A percentile compares a stretch with the other conserved stretches of the same genome.
Evolutionary conservation across 2,329 filamentous ascomycete species (phyloP).

Genomic region (Neonectria punicea): DNA sequence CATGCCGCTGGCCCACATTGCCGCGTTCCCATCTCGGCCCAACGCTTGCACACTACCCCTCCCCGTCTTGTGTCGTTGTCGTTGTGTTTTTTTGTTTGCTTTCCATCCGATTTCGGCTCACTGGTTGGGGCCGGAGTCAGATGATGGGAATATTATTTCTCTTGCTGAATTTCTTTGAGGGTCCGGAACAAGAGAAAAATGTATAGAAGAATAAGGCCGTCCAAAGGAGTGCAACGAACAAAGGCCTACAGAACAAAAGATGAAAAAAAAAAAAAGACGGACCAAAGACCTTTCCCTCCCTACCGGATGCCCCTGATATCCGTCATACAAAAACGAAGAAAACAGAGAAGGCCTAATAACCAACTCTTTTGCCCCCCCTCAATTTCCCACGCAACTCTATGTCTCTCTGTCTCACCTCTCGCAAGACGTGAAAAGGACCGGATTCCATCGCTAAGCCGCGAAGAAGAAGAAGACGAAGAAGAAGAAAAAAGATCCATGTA

Average conservation of each 20-base stretch:
- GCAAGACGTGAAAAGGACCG: constrained; percentile 7
- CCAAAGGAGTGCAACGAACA: constrained; percentile 20
- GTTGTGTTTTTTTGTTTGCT: neutral
- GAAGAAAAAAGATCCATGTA: neutral
- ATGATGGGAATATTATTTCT: constrained; percentile 3
- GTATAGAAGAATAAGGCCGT: neutral
- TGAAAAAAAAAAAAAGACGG: constrained; percentile 7
- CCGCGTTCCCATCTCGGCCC: constrained; percentile 10
- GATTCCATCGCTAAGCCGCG: neutral
- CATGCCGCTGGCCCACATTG: constrained; percentile 18
- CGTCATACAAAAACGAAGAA: constrained; percentile 26
- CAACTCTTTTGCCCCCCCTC: constrained; percentile 3
- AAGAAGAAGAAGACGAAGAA: neutral
- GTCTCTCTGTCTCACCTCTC: constrained; percentile 5
- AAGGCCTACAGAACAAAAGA: neutral
- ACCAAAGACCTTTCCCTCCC: constrained; percentile 6
- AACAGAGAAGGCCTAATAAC: constrained; percentile 7
- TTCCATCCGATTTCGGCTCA: neutral
- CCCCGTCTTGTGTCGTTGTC: neutral
- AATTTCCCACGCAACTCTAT: neutral
- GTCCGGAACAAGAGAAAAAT: neutral
- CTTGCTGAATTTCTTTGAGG: neutral
- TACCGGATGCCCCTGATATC: constrained; percentile 23
- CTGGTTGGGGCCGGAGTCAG: neutral
- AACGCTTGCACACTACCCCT: constrained; percentile 3